Evolutionary conservation across 169 alveolate genomes (phyloP).

Genomic region (Plasmodium coatneyi): DNA sequence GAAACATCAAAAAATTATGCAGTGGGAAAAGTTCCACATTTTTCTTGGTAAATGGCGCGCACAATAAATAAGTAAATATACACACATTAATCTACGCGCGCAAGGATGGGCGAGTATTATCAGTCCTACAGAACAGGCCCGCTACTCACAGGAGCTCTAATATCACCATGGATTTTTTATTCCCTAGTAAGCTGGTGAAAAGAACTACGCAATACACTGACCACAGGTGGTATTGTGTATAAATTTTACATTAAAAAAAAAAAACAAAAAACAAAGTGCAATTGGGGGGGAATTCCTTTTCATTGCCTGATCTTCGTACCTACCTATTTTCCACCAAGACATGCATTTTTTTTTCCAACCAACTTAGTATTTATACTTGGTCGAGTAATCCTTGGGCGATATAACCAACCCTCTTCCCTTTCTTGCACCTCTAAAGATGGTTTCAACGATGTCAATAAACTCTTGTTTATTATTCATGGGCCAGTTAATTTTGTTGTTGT

Average conservation of each 20-base stretch:
- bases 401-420: conserved; percentile 98
- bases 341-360: not conserved
- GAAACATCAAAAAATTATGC: not conserved
- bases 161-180: not conserved
- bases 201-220: not conserved
- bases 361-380: conserved; percentile 92
- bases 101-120: not conserved
- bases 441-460: conserved; percentile 97
- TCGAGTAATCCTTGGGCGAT: conserved; percentile 97
- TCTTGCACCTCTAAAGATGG: conserved; percentile 97
- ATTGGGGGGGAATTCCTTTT: not conserved
- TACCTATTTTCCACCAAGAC: not conserved
- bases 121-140: not conserved
- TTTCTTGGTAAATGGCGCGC: not conserved
- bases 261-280: not conserved
- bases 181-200: not conserved
- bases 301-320: not conserved
- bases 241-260: not conserved
- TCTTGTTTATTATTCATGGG: conserved; percentile 97
- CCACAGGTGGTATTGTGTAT: not conserved
- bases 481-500: conserved; percentile 98
- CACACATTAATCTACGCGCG: not conserved
- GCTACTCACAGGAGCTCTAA: not conserved
- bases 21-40: not conserved
- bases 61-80: not conserved